Conservation (phyloP, 2,329 filamentous ascomycete species). For the Aureobasidium namibiae region DNA sequence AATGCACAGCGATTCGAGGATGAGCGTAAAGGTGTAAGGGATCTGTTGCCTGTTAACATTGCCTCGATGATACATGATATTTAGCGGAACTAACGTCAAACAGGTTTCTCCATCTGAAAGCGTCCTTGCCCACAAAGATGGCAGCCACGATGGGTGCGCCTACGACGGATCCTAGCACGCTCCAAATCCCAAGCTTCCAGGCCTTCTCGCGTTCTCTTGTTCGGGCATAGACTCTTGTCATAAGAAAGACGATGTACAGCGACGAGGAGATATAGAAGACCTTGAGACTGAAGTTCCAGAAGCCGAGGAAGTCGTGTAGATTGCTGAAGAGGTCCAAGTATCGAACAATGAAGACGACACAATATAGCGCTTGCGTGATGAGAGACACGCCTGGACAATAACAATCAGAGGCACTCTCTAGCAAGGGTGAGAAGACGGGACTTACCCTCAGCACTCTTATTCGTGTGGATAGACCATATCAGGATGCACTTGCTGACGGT, state of each 20-base stretch:
- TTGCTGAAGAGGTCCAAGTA: slow-evolving; percentile 71
- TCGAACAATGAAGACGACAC: slow-evolving; percentile 73
- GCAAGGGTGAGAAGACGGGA: background rate
- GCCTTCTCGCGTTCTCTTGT: slow-evolving; percentile 85
- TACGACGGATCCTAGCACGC: slow-evolving; percentile 56
- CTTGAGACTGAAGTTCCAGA: slow-evolving; percentile 78
- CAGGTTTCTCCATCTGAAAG: background rate
- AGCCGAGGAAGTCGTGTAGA: slow-evolving; percentile 24
- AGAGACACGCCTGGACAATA: slow-evolving; percentile 87
- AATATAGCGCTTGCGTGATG: slow-evolving; percentile 84
- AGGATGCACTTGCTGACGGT: slow-evolving; percentile 64
- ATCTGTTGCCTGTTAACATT: slow-evolving; percentile 42
- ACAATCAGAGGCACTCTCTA: slow-evolving; percentile 45
- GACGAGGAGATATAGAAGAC: slow-evolving; percentile 79
- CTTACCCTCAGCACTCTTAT: slow-evolving; percentile 17
- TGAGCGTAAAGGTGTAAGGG: slow-evolving; percentile 80
- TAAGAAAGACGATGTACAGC: slow-evolving; percentile 77
- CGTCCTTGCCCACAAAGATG: slow-evolving; percentile 46
- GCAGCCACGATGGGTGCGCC: slow-evolving; percentile 65
- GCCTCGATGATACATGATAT: background rate
- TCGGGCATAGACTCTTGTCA: slow-evolving; percentile 77
- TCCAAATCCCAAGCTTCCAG: slow-evolving; percentile 79
- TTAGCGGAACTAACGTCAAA: slow-evolving; percentile 12
- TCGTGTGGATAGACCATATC: slow-evolving; percentile 17
- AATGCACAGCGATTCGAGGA: slow-evolving; percentile 84